These are phyloP conservation scores for Phaeolepiota aurea DNA, from an alignment of 768 basidiomycete species.

Conservation along the genomic window DNA sequence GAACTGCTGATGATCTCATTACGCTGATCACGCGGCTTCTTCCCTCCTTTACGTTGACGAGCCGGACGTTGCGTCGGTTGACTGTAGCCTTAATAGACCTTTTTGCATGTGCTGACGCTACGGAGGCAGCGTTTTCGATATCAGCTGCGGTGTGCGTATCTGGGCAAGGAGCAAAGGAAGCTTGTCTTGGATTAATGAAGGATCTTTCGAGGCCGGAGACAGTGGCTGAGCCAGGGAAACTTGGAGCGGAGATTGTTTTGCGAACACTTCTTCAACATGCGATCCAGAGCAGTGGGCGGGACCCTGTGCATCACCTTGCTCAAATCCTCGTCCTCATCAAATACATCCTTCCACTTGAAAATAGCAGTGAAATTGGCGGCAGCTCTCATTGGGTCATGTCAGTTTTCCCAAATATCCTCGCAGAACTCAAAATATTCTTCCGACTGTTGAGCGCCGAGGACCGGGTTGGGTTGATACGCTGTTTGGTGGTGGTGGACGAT, in stretches of 20 bases:
- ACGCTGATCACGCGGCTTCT: conserved; percentile 39
- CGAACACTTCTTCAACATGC: conserved; percentile 47
- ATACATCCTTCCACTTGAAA: conserved; percentile 38
- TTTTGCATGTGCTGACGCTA: conserved; percentile 44
- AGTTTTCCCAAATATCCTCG: conserved; percentile 50
- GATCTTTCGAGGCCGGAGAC: conserved; percentile 26
- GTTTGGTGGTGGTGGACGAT: conserved; percentile 49
- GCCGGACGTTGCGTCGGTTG: conserved; percentile 38
- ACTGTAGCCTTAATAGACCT: conserved; percentile 39
- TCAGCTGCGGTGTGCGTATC: conserved; percentile 28
- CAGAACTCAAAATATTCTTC: conserved; percentile 49
- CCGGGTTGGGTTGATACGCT: conserved; percentile 42
- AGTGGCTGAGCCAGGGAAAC: conserved; percentile 23
- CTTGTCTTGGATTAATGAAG: conserved; percentile 43
- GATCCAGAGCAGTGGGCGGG: conserved; percentile 25
- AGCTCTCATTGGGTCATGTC: conserved; percentile 38
- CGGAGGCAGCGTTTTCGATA: conserved; percentile 30
- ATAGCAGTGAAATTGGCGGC: conserved; percentile 19
- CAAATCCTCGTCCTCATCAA: conserved; percentile 54
- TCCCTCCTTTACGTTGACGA: conserved; percentile 39
- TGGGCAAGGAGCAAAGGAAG: conserved; percentile 35
- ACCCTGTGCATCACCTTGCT: conserved; percentile 48
- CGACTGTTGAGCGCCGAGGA: conserved; percentile 46
- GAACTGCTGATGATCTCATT: conserved; percentile 44
- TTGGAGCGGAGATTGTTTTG: conserved; percentile 44